Evolutionary conservation across 345 rosid genomes (phyloP), one percentile per base, ranked within the genome.

Genomic region (Trapa bicornis): DNA sequence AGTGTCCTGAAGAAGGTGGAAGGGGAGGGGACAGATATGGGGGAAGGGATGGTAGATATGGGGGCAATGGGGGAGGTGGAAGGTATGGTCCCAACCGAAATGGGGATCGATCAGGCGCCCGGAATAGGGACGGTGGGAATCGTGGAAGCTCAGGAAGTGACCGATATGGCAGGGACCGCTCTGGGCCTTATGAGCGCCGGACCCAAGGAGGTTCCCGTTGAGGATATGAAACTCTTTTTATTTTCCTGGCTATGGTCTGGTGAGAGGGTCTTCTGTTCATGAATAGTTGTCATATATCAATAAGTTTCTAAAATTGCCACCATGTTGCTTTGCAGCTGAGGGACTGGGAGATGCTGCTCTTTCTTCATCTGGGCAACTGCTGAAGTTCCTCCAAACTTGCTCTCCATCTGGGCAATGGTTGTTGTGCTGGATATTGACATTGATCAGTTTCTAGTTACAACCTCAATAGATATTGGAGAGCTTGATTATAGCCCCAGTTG

Each of bases 151-250:
- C 82, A 67, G 96, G 89, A 78, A 75, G 75, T 70, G 97, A 91
- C 79, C 85, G 91, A 70, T 83, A 84, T 65, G 76, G 70, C 65
- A 91, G 96, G 71, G 97, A 89, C 74, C 92, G 92, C 7, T 77
- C 85, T 72, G 92, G 87, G 14, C 88, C 98, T 36, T 89, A 92
- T 65, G 92, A 92, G 38, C 95, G 96, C 66, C 90, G 92, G 38
- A 54, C 87, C 79, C 22, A 84, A 11, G 81, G 86, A 66, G 84
- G 89, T 71, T 82, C 61, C 41, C 81, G 86, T 68, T 80, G 80
- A 39, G 78, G 79, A 64, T 80, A 79, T 74, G 42, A 35, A 43
- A 67, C 60, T 66, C 37, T 58, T n/a, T 1, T 22, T 22, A 22
- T 22, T 22, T n/a, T 15, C 5, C 58, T 54, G 15, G 14, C 35